Evolutionary conservation across 495 filamentous ascomycete genomes (phyloP).

Genomic region (Apodospora peruviana): DNA sequence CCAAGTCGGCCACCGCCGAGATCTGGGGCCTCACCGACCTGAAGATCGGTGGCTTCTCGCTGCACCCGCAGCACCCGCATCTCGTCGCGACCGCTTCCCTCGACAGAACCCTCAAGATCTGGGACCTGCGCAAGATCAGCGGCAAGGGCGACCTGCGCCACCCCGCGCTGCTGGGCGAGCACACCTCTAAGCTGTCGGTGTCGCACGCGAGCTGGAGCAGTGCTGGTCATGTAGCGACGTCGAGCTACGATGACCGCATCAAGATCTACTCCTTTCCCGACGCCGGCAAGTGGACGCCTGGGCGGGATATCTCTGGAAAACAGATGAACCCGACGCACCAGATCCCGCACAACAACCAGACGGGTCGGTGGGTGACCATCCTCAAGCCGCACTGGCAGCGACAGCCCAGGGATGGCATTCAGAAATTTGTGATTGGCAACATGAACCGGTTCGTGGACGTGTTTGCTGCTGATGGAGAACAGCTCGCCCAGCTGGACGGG

Average conservation of each 20-base stretch:
- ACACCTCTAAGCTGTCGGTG: constrained; percentile 76
- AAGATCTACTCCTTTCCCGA: constrained; percentile 79
- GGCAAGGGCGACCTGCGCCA: constrained; percentile 42
- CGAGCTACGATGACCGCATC: constrained; percentile 89
- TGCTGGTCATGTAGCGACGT: constrained; percentile 78
- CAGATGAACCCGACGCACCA: constrained; percentile 63
- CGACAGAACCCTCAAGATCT: constrained; percentile 83
- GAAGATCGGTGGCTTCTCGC: constrained; percentile 90
- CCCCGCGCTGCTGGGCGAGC: constrained; percentile 71
- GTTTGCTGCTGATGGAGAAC: constrained; percentile 71
- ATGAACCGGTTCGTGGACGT: constrained; percentile 98
- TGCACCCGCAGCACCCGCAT: constrained; percentile 72
- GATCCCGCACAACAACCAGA: constrained; percentile 92
- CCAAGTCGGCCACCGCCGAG: constrained; percentile 48
- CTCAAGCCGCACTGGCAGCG: constrained; percentile 90
- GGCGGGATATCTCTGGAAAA: constrained; percentile 51
- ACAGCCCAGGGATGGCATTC: constrained; percentile 65
- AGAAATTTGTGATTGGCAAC: constrained; percentile 89
- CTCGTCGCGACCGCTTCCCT: constrained; percentile 87
- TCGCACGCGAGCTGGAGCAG: constrained; percentile 85
- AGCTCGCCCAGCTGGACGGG: constrained; percentile 83
- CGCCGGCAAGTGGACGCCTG: constrained; percentile 58
- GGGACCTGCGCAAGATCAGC: constrained; percentile 82
- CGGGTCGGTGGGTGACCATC: constrained; percentile 70
- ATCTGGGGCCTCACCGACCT: constrained; percentile 78